Conservation (phyloP, 2,329 filamentous ascomycete species). For the Blastomyces emzantsi region DNA sequence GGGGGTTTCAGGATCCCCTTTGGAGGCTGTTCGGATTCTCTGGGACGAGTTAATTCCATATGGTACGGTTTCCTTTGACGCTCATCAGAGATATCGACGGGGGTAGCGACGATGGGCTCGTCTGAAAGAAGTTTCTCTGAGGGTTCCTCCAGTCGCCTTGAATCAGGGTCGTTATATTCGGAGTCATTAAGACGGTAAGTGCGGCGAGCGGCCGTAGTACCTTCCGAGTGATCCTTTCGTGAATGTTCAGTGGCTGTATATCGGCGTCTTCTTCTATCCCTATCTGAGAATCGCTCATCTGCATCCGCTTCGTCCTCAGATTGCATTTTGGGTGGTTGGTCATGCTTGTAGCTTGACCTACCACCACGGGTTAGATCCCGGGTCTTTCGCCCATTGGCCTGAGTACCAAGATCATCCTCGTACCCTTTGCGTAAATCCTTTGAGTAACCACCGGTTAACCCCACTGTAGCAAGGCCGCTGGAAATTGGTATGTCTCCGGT, state of each 20-base stretch:
- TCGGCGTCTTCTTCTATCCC: slow-evolving; percentile 2
- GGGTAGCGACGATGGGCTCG: slow-evolving; percentile 20
- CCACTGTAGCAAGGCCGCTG: slow-evolving; percentile 30
- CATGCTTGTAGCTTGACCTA: background rate
- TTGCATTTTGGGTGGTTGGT: slow-evolving; percentile 1
- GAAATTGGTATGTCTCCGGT: background rate
- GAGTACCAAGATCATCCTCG: slow-evolving; percentile 15
- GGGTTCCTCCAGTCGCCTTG: background rate
- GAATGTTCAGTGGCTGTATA: background rate
- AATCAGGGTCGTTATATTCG: background rate
- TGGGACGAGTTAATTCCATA: slow-evolving; percentile 23
- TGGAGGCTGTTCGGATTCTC: slow-evolving; percentile 56
- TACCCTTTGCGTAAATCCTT: slow-evolving; percentile 22
- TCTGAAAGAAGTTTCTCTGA: slow-evolving; percentile 15
- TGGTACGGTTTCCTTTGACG: slow-evolving; percentile 22
- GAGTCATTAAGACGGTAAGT: background rate
- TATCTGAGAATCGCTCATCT: slow-evolving; percentile 11
- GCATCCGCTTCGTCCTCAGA: slow-evolving; percentile 5
- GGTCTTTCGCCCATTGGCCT: slow-evolving; percentile 20
- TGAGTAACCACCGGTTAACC: slow-evolving; percentile 29
- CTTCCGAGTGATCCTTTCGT: background rate
- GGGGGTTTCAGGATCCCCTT: slow-evolving; percentile 83
- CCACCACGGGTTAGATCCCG: slow-evolving; percentile 15
- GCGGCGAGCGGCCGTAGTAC: background rate
- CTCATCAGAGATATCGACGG: slow-evolving; percentile 16